phyloP scores from a whole-genome alignment of 345 rosid genomes.

The Lepidium africanum region DNA sequence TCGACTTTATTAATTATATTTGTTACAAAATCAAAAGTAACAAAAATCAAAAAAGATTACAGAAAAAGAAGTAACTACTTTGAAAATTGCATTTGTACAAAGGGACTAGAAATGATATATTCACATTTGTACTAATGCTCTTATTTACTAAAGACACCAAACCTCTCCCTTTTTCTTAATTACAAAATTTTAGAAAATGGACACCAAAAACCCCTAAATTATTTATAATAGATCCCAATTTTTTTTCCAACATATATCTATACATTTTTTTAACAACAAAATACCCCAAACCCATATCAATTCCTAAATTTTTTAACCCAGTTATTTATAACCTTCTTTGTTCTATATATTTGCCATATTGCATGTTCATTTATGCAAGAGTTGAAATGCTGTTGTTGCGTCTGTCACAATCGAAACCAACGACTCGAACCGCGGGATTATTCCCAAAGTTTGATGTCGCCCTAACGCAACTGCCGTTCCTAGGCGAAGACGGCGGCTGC shows the following conservation, averaged over 20 bases:
- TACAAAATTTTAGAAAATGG: conserved; percentile 15
- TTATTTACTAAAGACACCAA: conserved; percentile 14
- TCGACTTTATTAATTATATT: no score
- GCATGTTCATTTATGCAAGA: conserved; percentile 37
- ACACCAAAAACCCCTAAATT: conserved; percentile 18
- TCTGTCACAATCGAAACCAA: conserved; percentile 88
- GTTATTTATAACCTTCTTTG: not conserved
- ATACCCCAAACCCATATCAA: not conserved
- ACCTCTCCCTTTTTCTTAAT: not conserved
- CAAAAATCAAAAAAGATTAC: no score
- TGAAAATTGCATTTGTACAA: conserved; percentile 8
- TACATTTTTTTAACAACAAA: conserved; percentile 11
- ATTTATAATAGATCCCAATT: not conserved
- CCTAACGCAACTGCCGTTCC: conserved; percentile 51
- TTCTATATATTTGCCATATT: conserved; percentile 19
- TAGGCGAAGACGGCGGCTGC: conserved; percentile 43
- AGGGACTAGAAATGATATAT: conserved; percentile 21
- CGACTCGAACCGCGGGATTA: conserved; percentile 78
- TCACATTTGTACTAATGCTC: conserved; percentile 22
- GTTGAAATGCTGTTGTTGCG: conserved; percentile 53
- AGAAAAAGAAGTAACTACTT: no score
- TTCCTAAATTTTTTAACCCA: conserved; percentile 6
- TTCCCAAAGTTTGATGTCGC: conserved; percentile 46
- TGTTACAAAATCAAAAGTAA: no score
- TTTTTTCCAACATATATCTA: conserved; percentile 10